Percentiles rank a stretch among this genome's conserved stretches.
phyloP scores from a whole-genome alignment of 306 rosid species.

The Cicer chorassanicum region DNA sequence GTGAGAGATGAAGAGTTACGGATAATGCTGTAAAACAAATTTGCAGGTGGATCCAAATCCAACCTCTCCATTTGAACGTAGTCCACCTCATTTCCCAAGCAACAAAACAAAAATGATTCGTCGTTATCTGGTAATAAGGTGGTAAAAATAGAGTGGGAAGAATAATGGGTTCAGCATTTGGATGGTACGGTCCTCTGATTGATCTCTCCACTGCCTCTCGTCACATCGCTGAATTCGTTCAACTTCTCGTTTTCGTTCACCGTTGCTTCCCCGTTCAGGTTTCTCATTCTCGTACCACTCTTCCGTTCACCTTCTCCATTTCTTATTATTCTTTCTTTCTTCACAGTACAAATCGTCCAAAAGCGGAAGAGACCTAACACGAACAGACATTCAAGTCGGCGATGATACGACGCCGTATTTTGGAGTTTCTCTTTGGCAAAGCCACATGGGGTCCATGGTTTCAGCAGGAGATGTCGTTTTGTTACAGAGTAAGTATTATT shows the following conservation, averaged over 20 bases:
- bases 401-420: slow-evolving; percentile 78
- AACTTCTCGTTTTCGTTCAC: slow-evolving; percentile 81
- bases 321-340: slow-evolving; percentile 10
- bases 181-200: slow-evolving; percentile 92
- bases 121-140: too few relatives aligned
- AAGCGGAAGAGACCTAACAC: slow-evolving; percentile 54
- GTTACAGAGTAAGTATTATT: slow-evolving; percentile 57
- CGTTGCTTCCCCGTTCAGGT: slow-evolving; percentile 70
- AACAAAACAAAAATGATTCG: too few relatives aligned
- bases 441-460: slow-evolving; percentile 55
- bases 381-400: slow-evolving; percentile 79
- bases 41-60: too few relatives aligned
- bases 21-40: too few relatives aligned
- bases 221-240: slow-evolving; percentile 74
- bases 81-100: too few relatives aligned
- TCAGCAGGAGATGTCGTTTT: slow-evolving; percentile 64
- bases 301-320: background rate
- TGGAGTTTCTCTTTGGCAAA: slow-evolving; percentile 73
- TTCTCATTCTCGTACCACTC: background rate
- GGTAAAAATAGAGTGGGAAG: too few relatives aligned
- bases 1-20: too few relatives aligned
- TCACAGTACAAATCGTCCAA: slow-evolving; percentile 64
- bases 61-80: too few relatives aligned
- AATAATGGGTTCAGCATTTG: slow-evolving; percentile 59
- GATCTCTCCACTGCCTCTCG: slow-evolving; percentile 61